Base-by-base conservation (phyloP, 108 stramenopile species). In the Fistulifera pelliculosa region DNA sequence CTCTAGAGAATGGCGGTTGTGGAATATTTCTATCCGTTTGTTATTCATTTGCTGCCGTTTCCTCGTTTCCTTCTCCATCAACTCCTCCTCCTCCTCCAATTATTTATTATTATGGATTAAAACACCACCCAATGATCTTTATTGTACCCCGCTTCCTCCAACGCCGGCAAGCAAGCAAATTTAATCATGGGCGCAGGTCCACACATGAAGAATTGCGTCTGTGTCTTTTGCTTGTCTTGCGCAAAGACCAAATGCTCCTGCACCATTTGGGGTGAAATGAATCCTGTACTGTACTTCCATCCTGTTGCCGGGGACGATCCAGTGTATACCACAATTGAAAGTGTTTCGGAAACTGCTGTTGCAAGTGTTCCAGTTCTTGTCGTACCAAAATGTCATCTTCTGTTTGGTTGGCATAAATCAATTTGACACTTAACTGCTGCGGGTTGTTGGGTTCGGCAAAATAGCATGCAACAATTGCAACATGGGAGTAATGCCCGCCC, bases 161-260 rank as follows among this genome's bases (percentile, higher is more conserved):
- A 74, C 58, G 81, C 85, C 0, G 96, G 96, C 14, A 87, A 45
- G 52, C 96, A 98, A 10, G 96, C 96, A 66, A 94, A 95, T 60
- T 97, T 95, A 62, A 99, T 79, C 98, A 99, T 99, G 24, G 96
- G 95, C 31, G 96, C 96, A 14, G 98, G 98, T n/a, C 98, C 98
- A 74, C 98, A 99, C 83, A 99, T 90, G 63, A 96, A 76, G 27
- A 93, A 77, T 56, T 93, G 88, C 11, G 80, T 86, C 38, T 75
- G 62, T 38, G 74, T 74, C 16, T 27, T 40, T 6, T 68, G 57
- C 27, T 70, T 58, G 8, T 19, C 42, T 7, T 58, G 21, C 2
- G 45, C 42, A 50, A 69, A 69, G 44, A 74, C 45, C n/a, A 95
- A 66, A 56, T 95, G 68, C 14, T 64, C 64, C 47, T 72, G 61